Base-by-base conservation (phyloP, 352 stramenopile species). In the Pythium volutum region DNA sequence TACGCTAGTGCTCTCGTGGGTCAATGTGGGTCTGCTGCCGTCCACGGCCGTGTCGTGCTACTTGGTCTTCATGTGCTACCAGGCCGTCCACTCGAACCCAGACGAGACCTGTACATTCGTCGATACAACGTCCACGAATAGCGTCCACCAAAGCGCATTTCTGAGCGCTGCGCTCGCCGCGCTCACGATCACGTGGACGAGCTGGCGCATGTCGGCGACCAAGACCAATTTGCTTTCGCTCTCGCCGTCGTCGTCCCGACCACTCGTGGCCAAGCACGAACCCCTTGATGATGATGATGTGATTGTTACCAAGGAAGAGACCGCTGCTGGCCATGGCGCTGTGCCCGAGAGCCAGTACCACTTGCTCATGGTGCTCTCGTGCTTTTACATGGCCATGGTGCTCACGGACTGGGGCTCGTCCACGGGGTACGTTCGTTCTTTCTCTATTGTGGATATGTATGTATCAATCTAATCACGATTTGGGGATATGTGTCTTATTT, bases 381-480 rank as follows among this genome's bases (percentile, higher is more conserved):
- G 70, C n/a, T 74, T 92, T 34, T 92, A 92, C 66, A 88, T 92
- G 83, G 79, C 81, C 14, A 93, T 93, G 83, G 76, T 88, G 42
- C 69, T 93, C 38, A 89, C 83, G n/a, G 82, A 88, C 63, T 93
- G 83, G 81, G 79, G 77, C 0, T 85, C 79, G 29, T 70, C 77
- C 4, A 62, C 84, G 27, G 78, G 79, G 80, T 89, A 76, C 49
- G 58, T 31, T 34, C 20, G 11, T 47, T 16, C 1, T 58, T 6
- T n/a, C 1, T 58, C 16, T 26, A 42, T 12, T 22, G 1, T 39
- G 31, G 8, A n/a, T 38, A 38, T 38, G 33, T 7, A 38, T 22
- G 5, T 18, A 20, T 4, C 18, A 22, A 18, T 43, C 36, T 43
- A 22, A 18, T 43, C 14, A 43, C 15, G 36, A 15, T 43, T 18